Base-by-base conservation (phyloP, 495 filamentous ascomycete genomes). In the Talaromyces stipitatus region DNA sequence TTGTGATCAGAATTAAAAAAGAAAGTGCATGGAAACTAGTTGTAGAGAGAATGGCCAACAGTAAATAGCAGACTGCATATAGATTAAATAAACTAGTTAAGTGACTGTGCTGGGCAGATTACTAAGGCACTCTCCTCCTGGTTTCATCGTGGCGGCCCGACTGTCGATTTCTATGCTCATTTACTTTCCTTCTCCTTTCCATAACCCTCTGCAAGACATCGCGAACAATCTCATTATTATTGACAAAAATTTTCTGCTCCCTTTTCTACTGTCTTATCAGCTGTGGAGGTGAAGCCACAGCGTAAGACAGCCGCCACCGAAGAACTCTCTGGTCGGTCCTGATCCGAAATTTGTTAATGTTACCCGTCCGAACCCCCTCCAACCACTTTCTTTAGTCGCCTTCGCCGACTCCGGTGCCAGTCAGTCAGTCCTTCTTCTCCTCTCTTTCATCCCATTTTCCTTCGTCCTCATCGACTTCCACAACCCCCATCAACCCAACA, bases 341-440 rank as follows among this genome's bases (percentile, higher is more conserved):
- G n/a, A 41, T 41, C 36, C 36, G 36, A 41, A 41, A 23, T 26
- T 23, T 48, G 20, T 18, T 48, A 26, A 23, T 26, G 10, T 23
- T n/a, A 24, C 45, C 45, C 45, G 45, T 26, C 24, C 20, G 20
- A 6, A 24, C 45, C 24, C 45, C 24, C 45, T 45, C 38, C 20
- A 18, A 18, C 38, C 20, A 18, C 20, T 3, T 14, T 2, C 41
- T 41, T 38, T 30, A 20, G 14, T 54, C 52, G 52, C 52, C 30
- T 54, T 54, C 52, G 52, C 52, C 51, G 51, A 54, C 29, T 36
- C 51, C 51, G 51, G 30, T 36, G 18, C 51, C 30, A 54, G 29
- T 41, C 33, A 33, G 22, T 36, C 52, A 24, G 14, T 36, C 52
- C 38, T 20, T n/a, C 36, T 45, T 20, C n/a, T 38, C 22, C 30